Percentiles rank a stretch among this genome's conserved stretches.
These are phyloP conservation scores for Marasmius tenuissimus DNA, from an alignment of 1,284 basidiomycete species.

Conservation along the genomic window DNA sequence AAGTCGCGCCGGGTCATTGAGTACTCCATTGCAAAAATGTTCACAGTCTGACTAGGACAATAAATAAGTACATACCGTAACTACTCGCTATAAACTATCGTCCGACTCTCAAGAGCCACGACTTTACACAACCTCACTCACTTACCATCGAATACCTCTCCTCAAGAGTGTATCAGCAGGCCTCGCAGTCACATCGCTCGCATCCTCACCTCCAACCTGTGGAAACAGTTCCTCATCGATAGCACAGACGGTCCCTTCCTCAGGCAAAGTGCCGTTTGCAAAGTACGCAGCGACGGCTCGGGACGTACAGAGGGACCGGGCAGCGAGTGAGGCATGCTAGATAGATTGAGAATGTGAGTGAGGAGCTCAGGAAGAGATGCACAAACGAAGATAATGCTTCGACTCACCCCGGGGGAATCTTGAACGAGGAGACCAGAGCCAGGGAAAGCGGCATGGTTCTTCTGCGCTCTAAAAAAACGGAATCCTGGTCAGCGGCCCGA, in stretches of 20 bases:
- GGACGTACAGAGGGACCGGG: constrained; percentile 44
- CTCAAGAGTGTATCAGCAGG: no score
- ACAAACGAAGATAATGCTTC: not conserved
- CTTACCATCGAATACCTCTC: no score
- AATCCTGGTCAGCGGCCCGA: not conserved
- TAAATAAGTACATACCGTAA: no score
- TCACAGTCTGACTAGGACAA: no score
- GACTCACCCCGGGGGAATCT: constrained; percentile 39
- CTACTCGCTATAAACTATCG: no score
- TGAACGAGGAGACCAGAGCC: constrained; percentile 41
- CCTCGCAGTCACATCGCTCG: no score
- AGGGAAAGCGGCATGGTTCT: constrained; percentile 35
- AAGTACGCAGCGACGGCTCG: constrained; percentile 41
- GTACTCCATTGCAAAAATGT: no score
- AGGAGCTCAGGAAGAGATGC: not conserved
- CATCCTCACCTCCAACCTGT: no score
- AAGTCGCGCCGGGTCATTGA: no score
- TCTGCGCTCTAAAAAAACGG: constrained; percentile 32
- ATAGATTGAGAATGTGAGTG: not conserved
- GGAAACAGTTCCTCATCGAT: constrained; percentile 16
- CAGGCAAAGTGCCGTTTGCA: constrained; percentile 38
- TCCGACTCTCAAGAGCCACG: no score
- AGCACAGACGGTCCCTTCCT: constrained; percentile 29
- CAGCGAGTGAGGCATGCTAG: constrained; percentile 40
- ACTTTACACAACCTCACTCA: no score